phyloP scores from a whole-genome alignment of 2,329 filamentous ascomycete species.

The Bipolaris oryzae region DNA sequence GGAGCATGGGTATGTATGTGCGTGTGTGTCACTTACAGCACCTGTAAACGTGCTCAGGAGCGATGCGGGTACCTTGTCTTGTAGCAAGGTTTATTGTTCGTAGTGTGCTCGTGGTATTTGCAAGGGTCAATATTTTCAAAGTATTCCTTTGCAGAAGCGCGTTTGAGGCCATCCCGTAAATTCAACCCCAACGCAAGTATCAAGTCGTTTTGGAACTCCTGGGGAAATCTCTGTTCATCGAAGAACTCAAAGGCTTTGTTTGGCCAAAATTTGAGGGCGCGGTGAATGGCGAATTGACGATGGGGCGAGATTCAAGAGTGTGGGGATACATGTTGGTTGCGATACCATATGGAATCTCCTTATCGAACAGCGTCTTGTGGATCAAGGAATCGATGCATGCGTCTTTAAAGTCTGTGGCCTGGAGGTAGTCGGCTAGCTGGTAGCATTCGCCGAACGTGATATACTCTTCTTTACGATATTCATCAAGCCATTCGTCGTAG shows the following conservation, averaged over 20 bases:
- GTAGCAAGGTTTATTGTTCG: background rate
- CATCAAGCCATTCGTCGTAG: too few species aligned
- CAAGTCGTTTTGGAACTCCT: background rate
- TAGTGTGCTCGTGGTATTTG: background rate
- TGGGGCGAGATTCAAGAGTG: background rate
- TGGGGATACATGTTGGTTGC: background rate
- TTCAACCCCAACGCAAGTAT: background rate
- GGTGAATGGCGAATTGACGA: background rate
- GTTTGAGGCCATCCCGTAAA: too few species aligned
- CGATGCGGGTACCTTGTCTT: background rate
- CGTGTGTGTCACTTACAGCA: background rate
- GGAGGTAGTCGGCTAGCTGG: background rate
- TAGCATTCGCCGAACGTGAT: background rate
- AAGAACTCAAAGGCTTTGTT: background rate
- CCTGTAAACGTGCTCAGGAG: background rate
- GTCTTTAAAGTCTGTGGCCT: background rate
- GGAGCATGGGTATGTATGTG: background rate
- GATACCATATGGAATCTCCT: background rate
- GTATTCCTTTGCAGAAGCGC: background rate
- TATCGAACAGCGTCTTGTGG: background rate
- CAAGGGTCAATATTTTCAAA: background rate
- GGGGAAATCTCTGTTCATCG: background rate
- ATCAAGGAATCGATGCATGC: background rate
- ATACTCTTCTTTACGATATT: background rate
- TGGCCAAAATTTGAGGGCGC: background rate